Evolutionary conservation across 1,139 yeast species (phyloP), one percentile per base, ranked within the genome.

Genomic region (Pichia inconspicua): DNA sequence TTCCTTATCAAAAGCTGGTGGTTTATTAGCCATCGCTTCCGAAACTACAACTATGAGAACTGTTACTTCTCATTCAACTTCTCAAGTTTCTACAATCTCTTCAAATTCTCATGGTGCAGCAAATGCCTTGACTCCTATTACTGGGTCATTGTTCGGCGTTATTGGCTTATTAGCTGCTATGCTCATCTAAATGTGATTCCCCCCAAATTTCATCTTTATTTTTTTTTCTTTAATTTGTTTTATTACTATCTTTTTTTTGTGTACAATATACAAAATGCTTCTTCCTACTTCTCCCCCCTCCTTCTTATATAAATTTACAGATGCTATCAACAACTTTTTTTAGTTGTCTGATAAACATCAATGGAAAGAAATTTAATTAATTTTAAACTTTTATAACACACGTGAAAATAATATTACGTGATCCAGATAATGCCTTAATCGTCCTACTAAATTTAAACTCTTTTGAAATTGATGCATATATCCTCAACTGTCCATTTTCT

Each of bases 361-460:
- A 17, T 19, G 17, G n/a, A 22, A 25, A 27, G 34, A 39, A 42
- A 35, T n/a, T 15, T 40, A 39, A 30, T 19, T 41, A 42, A 43
- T 11, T 34, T 43, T 17, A 50, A 28, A 30, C n/a, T 35, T 53
- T 44, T 27, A 73, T 63, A 32, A 66, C 69, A 49, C 73, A 76
- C 8, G 78, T 74, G 54, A 70, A 75, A 42, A 76, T 65, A 54
- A 76, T 77, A 58, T 75, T 76, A 58, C 79, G 71, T 19, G 74
- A 71, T 25, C 76, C 76, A 9, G 64, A 61, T 27, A 69, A 64
- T 22, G 67, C 58, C 40, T 67, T 63, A 15, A 73, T 61, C 96
- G 96, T 89, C 64, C 97, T 80, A 42, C 96, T 97, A 52, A 86
- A 73, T 60, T 84, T 79, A 63, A 85, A 96, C 65, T 90, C 96